Evolutionary conservation across 2,329 filamentous ascomycete genomes (phyloP).

Genomic region (Aureobasidium sp.): DNA sequence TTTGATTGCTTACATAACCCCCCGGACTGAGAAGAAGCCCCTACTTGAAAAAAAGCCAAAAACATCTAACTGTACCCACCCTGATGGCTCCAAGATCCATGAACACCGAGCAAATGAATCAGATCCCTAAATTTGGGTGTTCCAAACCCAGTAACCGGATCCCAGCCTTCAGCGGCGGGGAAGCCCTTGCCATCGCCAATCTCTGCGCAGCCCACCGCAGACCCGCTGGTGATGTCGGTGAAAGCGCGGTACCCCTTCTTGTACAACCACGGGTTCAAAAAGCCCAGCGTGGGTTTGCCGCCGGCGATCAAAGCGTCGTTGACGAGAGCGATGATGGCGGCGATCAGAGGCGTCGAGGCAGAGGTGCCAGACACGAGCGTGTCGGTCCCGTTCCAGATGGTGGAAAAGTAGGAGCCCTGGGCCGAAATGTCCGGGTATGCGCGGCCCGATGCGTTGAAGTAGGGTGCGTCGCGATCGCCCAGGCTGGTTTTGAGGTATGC

Average conservation of each 20-base stretch:
- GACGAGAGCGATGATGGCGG: conserved; percentile 51
- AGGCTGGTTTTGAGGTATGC: conserved; percentile 38
- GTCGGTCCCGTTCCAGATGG: conserved; percentile 34
- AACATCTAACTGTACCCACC: conserved; percentile 6
- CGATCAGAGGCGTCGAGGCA: conserved; percentile 50
- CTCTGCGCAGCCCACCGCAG: conserved; percentile 28
- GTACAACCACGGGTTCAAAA: conserved; percentile 50
- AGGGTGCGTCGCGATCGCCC: conserved; percentile 34
- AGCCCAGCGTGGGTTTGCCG: conserved; percentile 45
- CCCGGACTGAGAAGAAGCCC: too few species aligned
- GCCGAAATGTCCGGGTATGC: conserved; percentile 43
- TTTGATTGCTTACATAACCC: too few species aligned
- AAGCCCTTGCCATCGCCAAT: conserved; percentile 22
- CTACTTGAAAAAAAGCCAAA: too few species aligned
- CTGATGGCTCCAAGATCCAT: background rate
- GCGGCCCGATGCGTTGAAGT: conserved; percentile 40
- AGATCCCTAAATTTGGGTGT: conserved; percentile 23
- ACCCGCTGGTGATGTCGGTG: conserved; percentile 39
- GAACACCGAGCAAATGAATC: background rate
- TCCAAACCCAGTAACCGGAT: conserved; percentile 29
- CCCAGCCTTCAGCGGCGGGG: conserved; percentile 28
- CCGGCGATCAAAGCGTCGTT: conserved; percentile 52
- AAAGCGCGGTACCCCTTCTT: conserved; percentile 39
- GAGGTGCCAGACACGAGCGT: conserved; percentile 43
- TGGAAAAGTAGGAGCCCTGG: conserved; percentile 45